Conservation (phyloP, 2,329 filamentous ascomycete genomes). For the Diplocarpon rosae region DNA sequence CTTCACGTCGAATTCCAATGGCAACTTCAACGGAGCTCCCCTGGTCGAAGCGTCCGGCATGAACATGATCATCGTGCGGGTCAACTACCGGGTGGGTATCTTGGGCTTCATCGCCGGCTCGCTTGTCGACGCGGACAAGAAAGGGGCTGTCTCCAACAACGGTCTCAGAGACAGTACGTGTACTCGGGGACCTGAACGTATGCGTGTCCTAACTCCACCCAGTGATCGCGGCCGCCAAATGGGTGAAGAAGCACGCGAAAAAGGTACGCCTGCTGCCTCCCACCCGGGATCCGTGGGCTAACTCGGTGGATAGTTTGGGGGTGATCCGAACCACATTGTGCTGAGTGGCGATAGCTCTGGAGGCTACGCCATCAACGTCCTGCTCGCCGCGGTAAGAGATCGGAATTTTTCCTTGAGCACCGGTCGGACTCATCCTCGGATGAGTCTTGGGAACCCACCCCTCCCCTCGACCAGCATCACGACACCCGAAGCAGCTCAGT, state of each 20-base stretch:
- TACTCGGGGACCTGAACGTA: neutral
- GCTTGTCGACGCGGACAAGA: neutral
- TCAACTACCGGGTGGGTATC: conserved; percentile 63
- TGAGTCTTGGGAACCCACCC: no score
- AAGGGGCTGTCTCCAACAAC: conserved; percentile 40
- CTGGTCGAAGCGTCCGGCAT: conserved; percentile 45
- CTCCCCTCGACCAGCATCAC: no score
- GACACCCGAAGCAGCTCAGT: no score
- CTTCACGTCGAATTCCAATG: conserved; percentile 38
- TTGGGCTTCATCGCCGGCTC: conserved; percentile 57
- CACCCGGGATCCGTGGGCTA: neutral
- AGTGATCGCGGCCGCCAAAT: neutral
- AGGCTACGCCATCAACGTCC: conserved; percentile 45
- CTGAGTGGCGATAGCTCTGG: conserved; percentile 58
- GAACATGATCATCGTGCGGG: conserved; percentile 54
- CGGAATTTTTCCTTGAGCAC: conserved; percentile 25
- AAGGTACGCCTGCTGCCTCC: neutral
- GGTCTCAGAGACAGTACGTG: conserved; percentile 31
- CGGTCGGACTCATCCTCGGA: no score
- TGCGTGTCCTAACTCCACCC: no score
- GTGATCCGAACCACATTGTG: conserved; percentile 54
- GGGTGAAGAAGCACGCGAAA: conserved; percentile 2
- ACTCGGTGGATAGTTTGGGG: conserved; percentile 42
- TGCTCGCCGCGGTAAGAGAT: conserved; percentile 28
- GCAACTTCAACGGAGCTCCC: conserved; percentile 48